Percentiles rank a stretch among this genome's conserved stretches.
phyloP scores from a whole-genome alignment of 1,139 yeast species.

The Kodamaea derodonti region DNA sequence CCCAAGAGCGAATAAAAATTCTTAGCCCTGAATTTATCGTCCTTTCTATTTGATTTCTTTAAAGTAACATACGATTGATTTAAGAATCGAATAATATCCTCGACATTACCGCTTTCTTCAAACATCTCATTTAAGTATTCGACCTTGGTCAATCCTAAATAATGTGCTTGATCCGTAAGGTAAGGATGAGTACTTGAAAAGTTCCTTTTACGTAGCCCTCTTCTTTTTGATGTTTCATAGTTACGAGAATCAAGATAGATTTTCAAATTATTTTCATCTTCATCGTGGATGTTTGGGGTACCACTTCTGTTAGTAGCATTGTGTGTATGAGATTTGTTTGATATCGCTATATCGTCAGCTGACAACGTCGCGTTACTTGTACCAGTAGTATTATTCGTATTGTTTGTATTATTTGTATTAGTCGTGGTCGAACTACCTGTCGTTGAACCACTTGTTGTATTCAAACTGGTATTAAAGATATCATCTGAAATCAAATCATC shows the following conservation, averaged over 20 bases:
- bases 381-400: neutral
- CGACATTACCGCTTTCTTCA: slow-evolving; percentile 30
- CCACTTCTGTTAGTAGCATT: neutral
- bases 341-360: neutral
- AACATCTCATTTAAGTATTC: slow-evolving; percentile 38
- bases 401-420: neutral
- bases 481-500: neutral
- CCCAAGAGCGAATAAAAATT: slow-evolving; percentile 39
- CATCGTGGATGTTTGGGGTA: slow-evolving; percentile 1
- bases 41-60: slow-evolving; percentile 34
- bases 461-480: too few relatives aligned
- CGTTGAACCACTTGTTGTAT: neutral
- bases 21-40: slow-evolving; percentile 37
- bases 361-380: neutral
- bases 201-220: slow-evolving; percentile 42
- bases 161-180: slow-evolving; percentile 46
- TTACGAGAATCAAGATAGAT: slow-evolving; percentile 15
- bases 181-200: slow-evolving; percentile 48
- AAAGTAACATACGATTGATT: slow-evolving; percentile 33
- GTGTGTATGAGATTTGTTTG: neutral
- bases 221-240: slow-evolving; percentile 13
- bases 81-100: slow-evolving; percentile 30
- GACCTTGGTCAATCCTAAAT: slow-evolving; percentile 36
- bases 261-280: slow-evolving; percentile 13
- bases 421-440: neutral